Percentiles rank a stretch among this genome's conserved stretches.
These are phyloP conservation scores for Carex myosuroides DNA, from an alignment of 176 grass and related monocot species.

Conservation along the genomic window DNA sequence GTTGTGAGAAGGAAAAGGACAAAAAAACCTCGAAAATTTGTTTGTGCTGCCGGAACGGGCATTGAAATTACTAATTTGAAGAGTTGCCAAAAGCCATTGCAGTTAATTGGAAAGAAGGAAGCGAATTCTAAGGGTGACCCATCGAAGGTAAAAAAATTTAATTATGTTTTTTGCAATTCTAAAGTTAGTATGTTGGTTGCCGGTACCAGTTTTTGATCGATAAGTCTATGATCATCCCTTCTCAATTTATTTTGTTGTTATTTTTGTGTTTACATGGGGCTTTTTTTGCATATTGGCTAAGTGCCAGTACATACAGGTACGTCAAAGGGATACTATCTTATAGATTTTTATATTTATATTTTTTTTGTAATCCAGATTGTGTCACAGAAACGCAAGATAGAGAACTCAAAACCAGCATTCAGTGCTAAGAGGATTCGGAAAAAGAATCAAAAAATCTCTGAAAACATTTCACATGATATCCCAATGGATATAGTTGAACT, in stretches of 20 bases:
- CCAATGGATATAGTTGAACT: conserved; percentile 93
- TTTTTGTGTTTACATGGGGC: background rate
- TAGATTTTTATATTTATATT: conserved; percentile 4
- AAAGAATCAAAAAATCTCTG: conserved; percentile 11
- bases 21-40: conserved; percentile 10
- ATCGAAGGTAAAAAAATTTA: background rate
- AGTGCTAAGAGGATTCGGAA: conserved; percentile 20
- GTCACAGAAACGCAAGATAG: conserved; percentile 30
- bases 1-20: conserved; percentile 31
- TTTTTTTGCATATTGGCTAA: background rate
- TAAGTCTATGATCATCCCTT: background rate
- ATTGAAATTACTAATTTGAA: background rate
- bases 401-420: conserved; percentile 15
- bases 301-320: conserved; percentile 1
- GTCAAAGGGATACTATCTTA: background rate
- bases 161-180: background rate
- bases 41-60: background rate
- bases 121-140: background rate
- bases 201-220: background rate
- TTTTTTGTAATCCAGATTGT: conserved; percentile 28
- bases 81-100: conserved; percentile 1
- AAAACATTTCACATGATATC: conserved; percentile 47
- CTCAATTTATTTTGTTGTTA: background rate
- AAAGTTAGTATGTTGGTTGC: background rate
- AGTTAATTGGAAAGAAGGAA: conserved; percentile 8